phyloP scores from a whole-genome alignment of 768 basidiomycete species.

The Auricularia sp. region DNA sequence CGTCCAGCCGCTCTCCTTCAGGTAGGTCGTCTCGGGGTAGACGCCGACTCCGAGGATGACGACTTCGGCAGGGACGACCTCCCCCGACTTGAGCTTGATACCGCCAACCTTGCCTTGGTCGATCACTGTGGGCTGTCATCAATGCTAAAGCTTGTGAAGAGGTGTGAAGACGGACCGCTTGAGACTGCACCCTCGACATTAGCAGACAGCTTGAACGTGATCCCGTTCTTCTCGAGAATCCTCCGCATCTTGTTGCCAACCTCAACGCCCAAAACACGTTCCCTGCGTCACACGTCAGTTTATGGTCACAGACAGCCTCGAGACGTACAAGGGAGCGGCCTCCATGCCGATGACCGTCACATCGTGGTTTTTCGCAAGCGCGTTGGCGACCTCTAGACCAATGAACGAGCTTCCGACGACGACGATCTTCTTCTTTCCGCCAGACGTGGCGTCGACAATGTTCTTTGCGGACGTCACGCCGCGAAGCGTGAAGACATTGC shows the following conservation, averaged over 20 bases:
- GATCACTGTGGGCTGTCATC: neutral
- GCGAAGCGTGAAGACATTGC: conserved; percentile 71
- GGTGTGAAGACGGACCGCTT: neutral
- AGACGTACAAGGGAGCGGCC: conserved; percentile 49
- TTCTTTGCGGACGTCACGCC: conserved; percentile 60
- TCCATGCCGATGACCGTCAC: conserved; percentile 82
- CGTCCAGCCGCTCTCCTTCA: conserved; percentile 51
- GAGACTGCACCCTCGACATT: neutral
- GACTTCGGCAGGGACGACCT: conserved; percentile 60
- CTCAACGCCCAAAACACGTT: conserved; percentile 68
- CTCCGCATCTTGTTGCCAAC: conserved; percentile 39
- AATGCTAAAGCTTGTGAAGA: neutral
- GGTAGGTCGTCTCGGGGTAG: conserved; percentile 67
- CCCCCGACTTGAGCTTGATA: conserved; percentile 53
- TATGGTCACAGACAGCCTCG: neutral
- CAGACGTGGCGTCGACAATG: conserved; percentile 39
- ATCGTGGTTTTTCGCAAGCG: conserved; percentile 60
- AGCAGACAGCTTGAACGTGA: neutral
- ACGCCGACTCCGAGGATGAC: conserved; percentile 85
- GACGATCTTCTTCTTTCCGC: conserved; percentile 67
- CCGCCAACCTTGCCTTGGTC: conserved; percentile 37
- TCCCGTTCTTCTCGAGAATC: neutral
- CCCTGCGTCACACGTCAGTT: conserved; percentile 14
- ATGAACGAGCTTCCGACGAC: conserved; percentile 89
- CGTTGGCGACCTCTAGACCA: conserved; percentile 83